Percentiles rank a stretch among this genome's conserved stretches.
phyloP scores from a whole-genome alignment of 2,329 filamentous ascomycete species.

The Zalaria obscura region DNA sequence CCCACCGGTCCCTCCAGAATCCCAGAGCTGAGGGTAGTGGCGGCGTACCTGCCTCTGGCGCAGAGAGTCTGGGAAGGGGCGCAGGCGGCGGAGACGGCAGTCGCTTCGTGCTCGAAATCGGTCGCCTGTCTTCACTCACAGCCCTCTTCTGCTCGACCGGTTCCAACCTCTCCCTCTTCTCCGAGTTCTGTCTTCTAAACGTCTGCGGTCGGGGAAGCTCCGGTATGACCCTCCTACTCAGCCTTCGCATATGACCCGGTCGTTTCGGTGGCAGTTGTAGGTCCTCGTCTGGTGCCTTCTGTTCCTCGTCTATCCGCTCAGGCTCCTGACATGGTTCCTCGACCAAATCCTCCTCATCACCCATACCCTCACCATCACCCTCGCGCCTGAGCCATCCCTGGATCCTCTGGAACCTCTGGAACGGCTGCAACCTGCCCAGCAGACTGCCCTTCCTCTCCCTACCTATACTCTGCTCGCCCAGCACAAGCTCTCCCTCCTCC shows the following conservation, averaged over 20 bases:
- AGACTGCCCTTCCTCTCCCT: constrained; percentile 17
- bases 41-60: constrained; percentile 17
- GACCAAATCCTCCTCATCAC: background rate
- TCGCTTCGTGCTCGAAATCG: constrained; percentile 28
- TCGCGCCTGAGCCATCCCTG: constrained; percentile 25
- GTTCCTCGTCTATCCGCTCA: constrained; percentile 18
- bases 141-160: constrained; percentile 58
- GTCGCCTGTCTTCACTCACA: constrained; percentile 45
- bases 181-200: constrained; percentile 71
- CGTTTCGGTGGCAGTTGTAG: constrained; percentile 8
- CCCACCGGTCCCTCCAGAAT: background rate
- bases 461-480: constrained; percentile 7
- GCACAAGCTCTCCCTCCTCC: constrained; percentile 9
- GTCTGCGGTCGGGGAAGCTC: constrained; percentile 64
- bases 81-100: constrained; percentile 24
- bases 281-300: constrained; percentile 15
- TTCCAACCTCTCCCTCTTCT: constrained; percentile 58
- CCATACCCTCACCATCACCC: constrained; percentile 2
- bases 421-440: constrained; percentile 10
- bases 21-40: background rate
- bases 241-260: constrained; percentile 13
- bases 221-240: constrained; percentile 51
- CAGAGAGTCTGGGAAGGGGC: constrained; percentile 23
- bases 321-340: constrained; percentile 4
- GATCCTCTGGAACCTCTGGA: constrained; percentile 26